A percentile compares a stretch with the other conserved stretches of the same genome.
These are phyloP conservation scores for Penicillium concentricum DNA, from an alignment of 2,329 filamentous ascomycete genomes.

Conservation along the genomic window DNA sequence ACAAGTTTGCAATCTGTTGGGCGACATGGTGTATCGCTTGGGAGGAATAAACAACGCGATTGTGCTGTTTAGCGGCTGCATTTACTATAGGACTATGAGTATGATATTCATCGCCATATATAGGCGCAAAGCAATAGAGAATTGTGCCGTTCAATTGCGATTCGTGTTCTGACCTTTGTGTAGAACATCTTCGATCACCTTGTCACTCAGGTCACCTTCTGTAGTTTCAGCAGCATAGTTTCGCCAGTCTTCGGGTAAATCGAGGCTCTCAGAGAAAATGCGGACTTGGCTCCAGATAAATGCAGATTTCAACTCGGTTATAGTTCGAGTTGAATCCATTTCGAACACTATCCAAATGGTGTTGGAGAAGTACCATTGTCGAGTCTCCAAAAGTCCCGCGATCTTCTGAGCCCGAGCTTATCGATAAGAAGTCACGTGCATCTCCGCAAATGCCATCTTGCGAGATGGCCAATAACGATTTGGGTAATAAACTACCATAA, in stretches of 20 bases:
- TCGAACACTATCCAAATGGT: background rate
- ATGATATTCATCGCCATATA: background rate
- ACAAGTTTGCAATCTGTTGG: constrained; percentile 55
- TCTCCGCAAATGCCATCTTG: background rate
- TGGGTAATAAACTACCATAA: background rate
- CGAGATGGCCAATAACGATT: background rate
- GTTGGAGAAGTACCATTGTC: constrained; percentile 1
- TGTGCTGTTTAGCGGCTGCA: constrained; percentile 52
- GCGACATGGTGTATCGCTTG: constrained; percentile 57
- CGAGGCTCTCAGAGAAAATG: constrained; percentile 50
- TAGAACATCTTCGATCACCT: constrained; percentile 51
- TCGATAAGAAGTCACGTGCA: constrained; percentile 10
- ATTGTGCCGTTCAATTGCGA: background rate
- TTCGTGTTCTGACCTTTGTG: constrained; percentile 45
- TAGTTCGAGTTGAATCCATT: constrained; percentile 45
- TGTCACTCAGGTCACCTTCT: constrained; percentile 48
- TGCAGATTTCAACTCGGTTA: constrained; percentile 51
- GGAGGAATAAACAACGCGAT: constrained; percentile 53
- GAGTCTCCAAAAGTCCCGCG: constrained; percentile 13
- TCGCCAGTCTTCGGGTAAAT: constrained; percentile 49
- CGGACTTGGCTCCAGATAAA: constrained; percentile 55
- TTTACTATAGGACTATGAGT: constrained; percentile 46
- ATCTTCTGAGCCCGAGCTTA: constrained; percentile 4
- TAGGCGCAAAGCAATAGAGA: too few species aligned
- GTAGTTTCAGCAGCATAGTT: constrained; percentile 42